phyloP scores from a whole-genome alignment of 2,329 filamentous ascomycete species.

The Dothistroma septosporum region DNA sequence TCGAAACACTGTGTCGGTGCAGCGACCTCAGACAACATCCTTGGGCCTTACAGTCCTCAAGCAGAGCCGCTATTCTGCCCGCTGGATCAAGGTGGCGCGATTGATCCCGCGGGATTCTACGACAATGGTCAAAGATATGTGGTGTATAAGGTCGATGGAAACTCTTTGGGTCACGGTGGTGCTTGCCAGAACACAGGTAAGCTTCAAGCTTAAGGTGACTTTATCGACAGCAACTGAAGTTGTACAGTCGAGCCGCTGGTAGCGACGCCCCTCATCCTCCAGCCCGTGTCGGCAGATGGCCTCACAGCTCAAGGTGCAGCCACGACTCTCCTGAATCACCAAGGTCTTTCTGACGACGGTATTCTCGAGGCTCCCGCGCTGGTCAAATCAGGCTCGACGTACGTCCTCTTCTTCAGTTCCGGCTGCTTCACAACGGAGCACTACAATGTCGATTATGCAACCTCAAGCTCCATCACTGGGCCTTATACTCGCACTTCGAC shows the following conservation, averaged over 20 bases:
- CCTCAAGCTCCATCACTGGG: slow-evolving; percentile 28
- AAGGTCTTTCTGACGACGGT: slow-evolving; percentile 30
- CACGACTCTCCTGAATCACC: slow-evolving; percentile 30
- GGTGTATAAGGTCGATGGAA: slow-evolving; percentile 37
- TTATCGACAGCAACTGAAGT: not conserved
- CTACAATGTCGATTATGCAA: slow-evolving; percentile 36
- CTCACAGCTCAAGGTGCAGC: slow-evolving; percentile 27
- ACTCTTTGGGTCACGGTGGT: slow-evolving; percentile 29
- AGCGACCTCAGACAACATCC: slow-evolving; percentile 26
- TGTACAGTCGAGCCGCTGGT: slow-evolving; percentile 28
- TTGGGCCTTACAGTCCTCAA: slow-evolving; percentile 33
- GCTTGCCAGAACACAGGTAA: slow-evolving; percentile 32
- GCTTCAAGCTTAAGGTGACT: slow-evolving; percentile 8
- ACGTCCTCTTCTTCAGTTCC: slow-evolving; percentile 38
- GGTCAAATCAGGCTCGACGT: slow-evolving; percentile 26
- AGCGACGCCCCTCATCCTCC: slow-evolving; percentile 33
- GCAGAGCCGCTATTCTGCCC: slow-evolving; percentile 29
- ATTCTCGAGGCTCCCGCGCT: slow-evolving; percentile 34
- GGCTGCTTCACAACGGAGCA: slow-evolving; percentile 31
- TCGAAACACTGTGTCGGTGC: slow-evolving; percentile 36
- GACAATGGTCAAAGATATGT: slow-evolving; percentile 34
- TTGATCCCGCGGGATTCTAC: slow-evolving; percentile 33
- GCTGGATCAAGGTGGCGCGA: slow-evolving; percentile 32
- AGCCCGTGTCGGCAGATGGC: slow-evolving; percentile 32
- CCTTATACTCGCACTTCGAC: slow-evolving; percentile 30